A percentile compares a stretch with the other conserved stretches of the same genome.
phyloP scores from a whole-genome alignment of 768 basidiomycete species.

The Collybia mongolica region DNA sequence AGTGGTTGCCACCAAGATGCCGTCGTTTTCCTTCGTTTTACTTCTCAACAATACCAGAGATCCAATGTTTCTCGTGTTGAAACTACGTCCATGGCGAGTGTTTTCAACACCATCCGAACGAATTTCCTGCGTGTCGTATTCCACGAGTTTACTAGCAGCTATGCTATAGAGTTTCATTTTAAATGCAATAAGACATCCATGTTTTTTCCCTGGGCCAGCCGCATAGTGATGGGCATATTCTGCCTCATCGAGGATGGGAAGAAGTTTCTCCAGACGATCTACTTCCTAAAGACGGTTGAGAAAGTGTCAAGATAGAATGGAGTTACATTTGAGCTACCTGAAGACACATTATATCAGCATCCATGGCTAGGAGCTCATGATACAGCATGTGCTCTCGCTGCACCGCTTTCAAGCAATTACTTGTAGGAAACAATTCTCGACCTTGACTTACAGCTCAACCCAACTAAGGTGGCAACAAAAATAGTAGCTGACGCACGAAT shows the following conservation, averaged over 20 bases:
- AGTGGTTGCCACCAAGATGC: constrained; percentile 81
- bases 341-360: constrained; percentile 83
- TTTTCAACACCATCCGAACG: constrained; percentile 32
- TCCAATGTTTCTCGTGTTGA: constrained; percentile 79
- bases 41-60: constrained; percentile 66
- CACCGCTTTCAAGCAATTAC: constrained; percentile 75
- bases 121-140: constrained; percentile 69
- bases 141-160: constrained; percentile 45
- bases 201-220: constrained; percentile 72
- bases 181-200: constrained; percentile 85
- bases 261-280: constrained; percentile 72
- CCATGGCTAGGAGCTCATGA: constrained; percentile 67
- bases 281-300: constrained; percentile 62
- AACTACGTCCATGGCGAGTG: constrained; percentile 53
- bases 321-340: constrained; percentile 48
- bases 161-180: constrained; percentile 49
- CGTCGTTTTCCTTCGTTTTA: constrained; percentile 36
- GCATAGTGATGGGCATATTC: constrained; percentile 68
- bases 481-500: constrained; percentile 56
- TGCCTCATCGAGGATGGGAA: constrained; percentile 62
- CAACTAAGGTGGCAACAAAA: neutral
- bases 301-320: constrained; percentile 1
- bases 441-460: constrained; percentile 37
- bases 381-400: constrained; percentile 77
- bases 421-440: constrained; percentile 80